phyloP scores from a whole-genome alignment of 1,139 yeast species.

The Yamadazyma jaroonii region DNA sequence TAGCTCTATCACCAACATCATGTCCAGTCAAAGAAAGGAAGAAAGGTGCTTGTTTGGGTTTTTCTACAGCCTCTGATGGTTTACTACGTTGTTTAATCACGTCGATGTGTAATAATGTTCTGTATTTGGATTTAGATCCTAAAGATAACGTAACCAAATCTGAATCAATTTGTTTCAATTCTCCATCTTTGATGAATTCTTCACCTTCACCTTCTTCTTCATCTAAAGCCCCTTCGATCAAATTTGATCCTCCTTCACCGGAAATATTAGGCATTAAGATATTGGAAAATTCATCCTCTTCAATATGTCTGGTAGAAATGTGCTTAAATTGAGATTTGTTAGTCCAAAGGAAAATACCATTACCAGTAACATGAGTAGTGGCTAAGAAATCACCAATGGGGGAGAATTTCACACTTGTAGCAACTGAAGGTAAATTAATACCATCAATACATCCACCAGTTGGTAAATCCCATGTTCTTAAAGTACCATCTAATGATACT shows the following conservation, averaged over 20 bases:
- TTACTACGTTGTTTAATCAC: slow-evolving; percentile 82
- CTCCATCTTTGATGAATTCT: slow-evolving; percentile 19
- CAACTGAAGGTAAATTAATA: slow-evolving; percentile 71
- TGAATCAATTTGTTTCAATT: slow-evolving; percentile 64
- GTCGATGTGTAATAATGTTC: slow-evolving; percentile 77
- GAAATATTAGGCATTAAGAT: slow-evolving; percentile 71
- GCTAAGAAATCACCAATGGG: slow-evolving; percentile 92
- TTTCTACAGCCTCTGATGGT: slow-evolving; percentile 86
- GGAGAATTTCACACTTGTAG: slow-evolving; percentile 75
- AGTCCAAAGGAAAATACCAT: slow-evolving; percentile 92
- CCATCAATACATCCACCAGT: slow-evolving; percentile 98
- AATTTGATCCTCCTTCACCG: slow-evolving; percentile 74
- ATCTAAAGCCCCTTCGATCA: slow-evolving; percentile 74
- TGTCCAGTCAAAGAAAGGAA: slow-evolving; percentile 64
- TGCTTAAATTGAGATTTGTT: slow-evolving; percentile 81
- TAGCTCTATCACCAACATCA: slow-evolving; percentile 67
- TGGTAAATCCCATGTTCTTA: slow-evolving; percentile 97
- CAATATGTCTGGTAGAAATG: slow-evolving; percentile 70
- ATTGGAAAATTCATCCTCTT: slow-evolving; percentile 66
- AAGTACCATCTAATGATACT: slow-evolving; percentile 78
- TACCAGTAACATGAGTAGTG: slow-evolving; percentile 87
- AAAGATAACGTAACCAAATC: slow-evolving; percentile 69
- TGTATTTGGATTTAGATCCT: slow-evolving; percentile 76
- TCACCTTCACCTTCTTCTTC: slow-evolving; percentile 22
- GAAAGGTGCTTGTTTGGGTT: slow-evolving; percentile 84